These are phyloP conservation scores for Mycena rosella DNA, from an alignment of 768 basidiomycete genomes.

Conservation along the genomic window DNA sequence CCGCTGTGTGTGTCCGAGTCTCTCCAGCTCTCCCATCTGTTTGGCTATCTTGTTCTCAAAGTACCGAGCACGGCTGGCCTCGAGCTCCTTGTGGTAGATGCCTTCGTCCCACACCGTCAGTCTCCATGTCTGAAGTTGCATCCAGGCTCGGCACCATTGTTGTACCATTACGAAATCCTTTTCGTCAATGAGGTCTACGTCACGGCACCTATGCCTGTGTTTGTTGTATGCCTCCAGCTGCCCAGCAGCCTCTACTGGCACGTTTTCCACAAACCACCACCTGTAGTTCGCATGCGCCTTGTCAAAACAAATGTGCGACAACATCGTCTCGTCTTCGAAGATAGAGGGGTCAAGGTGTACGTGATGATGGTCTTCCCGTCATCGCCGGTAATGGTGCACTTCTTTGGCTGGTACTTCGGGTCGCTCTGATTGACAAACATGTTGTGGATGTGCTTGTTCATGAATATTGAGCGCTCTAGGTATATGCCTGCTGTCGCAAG, in stretches of 20 bases:
- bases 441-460: constrained; percentile 1
- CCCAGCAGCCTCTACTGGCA: not conserved
- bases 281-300: constrained; percentile 2
- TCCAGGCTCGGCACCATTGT: no score
- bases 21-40: not conserved
- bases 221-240: constrained; percentile 15
- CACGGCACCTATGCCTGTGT: constrained; percentile 4
- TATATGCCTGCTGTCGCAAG: constrained; percentile 2
- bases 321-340: not conserved
- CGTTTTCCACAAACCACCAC: constrained; percentile 9
- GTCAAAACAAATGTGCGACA: not conserved
- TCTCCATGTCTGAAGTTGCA: no score
- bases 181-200: not conserved
- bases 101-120: no score
- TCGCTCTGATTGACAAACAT: constrained; percentile 18
- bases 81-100: no score
- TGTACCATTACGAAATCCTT: no score
- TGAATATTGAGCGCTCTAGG: not conserved
- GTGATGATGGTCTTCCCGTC: not conserved
- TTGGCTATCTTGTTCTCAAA: no score
- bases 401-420: constrained; percentile 9
- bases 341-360: constrained; percentile 1
- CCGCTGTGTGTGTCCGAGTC: not conserved
- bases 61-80: no score
- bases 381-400: not conserved